phyloP scores from a whole-genome alignment of 768 basidiomycete genomes.

The Ramaria rubella region DNA sequence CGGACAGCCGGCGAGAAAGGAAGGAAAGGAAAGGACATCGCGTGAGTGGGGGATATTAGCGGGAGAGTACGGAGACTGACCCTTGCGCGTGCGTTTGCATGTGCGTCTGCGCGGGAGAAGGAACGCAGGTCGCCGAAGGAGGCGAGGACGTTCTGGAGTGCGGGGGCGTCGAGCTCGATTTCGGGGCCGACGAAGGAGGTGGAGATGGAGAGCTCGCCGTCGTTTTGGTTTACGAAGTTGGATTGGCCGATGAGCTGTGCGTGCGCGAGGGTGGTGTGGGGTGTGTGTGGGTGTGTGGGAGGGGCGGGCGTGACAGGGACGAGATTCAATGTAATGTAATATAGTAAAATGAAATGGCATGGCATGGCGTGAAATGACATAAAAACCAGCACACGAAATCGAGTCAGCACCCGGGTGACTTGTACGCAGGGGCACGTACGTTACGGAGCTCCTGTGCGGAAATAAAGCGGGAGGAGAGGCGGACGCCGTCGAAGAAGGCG shows the following conservation, averaged over 20 bases:
- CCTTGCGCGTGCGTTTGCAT: slow-evolving; percentile 3
- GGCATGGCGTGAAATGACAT: too few relatives aligned
- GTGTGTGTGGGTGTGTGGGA: too few relatives aligned
- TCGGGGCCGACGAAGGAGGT: slow-evolving; percentile 25
- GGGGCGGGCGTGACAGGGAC: slow-evolving; percentile 6
- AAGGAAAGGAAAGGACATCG: not conserved
- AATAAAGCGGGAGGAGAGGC: slow-evolving; percentile 23
- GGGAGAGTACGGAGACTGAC: not conserved
- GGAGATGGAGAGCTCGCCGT: slow-evolving; percentile 46
- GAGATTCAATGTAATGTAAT: slow-evolving; percentile 1
- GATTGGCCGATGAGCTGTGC: slow-evolving; percentile 50
- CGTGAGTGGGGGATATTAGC: not conserved
- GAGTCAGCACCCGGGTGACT: too few relatives aligned
- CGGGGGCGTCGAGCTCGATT: slow-evolving; percentile 11
- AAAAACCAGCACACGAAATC: too few relatives aligned
- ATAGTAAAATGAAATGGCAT: too few relatives aligned
- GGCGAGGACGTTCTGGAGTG: slow-evolving; percentile 24
- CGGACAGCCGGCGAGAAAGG: too few relatives aligned
- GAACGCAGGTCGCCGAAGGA: slow-evolving; percentile 29
- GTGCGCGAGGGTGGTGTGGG: slow-evolving; percentile 23
- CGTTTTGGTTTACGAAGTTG: slow-evolving; percentile 41
- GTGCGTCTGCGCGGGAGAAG: slow-evolving; percentile 17
- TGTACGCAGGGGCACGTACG: slow-evolving; percentile 26
- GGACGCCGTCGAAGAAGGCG: slow-evolving; percentile 10
- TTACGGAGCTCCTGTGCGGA: slow-evolving; percentile 32